These are phyloP conservation scores for Artemisia annua DNA, from an alignment of 129 eudicot genomes.

Conservation along the genomic window DNA sequence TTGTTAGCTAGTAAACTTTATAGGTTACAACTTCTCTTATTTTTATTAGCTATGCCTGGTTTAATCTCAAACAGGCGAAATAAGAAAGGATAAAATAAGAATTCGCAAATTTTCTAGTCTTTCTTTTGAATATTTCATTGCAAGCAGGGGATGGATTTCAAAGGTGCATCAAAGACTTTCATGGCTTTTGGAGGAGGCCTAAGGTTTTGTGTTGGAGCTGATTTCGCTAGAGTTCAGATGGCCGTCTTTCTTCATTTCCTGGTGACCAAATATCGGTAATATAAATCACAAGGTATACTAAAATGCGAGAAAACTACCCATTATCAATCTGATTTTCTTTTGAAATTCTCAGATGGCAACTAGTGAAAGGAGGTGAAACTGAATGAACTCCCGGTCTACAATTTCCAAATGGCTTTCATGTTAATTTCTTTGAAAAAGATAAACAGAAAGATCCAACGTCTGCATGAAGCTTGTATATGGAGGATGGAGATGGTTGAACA, in stretches of 20 bases:
- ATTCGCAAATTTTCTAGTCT: background rate
- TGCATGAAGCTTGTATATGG: no score
- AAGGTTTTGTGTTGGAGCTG: background rate
- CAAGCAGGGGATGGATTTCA: conserved; percentile 2
- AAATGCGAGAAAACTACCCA: no score
- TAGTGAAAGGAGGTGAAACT: conserved; percentile 63
- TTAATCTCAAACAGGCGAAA: no score
- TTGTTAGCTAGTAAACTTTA: no score
- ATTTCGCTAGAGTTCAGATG: background rate
- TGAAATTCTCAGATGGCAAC: conserved; percentile 46
- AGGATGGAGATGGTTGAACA: background rate
- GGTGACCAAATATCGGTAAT: background rate
- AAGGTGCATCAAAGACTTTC: conserved; percentile 9
- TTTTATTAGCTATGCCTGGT: no score
- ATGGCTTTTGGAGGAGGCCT: background rate
- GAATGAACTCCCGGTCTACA: conserved; percentile 80
- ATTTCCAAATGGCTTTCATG: conserved; percentile 70
- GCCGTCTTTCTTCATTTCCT: background rate
- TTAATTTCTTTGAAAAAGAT: conserved; percentile 30
- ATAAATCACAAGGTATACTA: no score
- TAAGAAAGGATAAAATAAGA: background rate
- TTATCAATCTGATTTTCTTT: no score
- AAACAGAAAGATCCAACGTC: no score
- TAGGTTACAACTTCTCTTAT: no score
- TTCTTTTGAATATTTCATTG: background rate